A percentile compares a stretch with the other conserved stretches of the same genome.
These are phyloP conservation scores for Aspergillus felis DNA, from an alignment of 2,329 filamentous ascomycete genomes.

Conservation along the genomic window DNA sequence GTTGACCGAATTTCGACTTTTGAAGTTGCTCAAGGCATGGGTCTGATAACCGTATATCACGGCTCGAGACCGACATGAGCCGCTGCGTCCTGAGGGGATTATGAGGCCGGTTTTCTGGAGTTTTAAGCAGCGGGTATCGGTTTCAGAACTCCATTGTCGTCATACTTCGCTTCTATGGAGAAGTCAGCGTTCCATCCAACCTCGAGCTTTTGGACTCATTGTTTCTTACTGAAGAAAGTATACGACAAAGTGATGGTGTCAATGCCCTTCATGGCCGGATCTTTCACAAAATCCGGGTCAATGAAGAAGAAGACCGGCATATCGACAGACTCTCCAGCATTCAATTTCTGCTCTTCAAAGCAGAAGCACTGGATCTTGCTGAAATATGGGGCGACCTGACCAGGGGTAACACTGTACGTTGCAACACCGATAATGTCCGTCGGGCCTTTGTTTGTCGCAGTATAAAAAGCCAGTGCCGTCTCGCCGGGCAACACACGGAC, in stretches of 20 bases:
- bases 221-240: slow-evolving; percentile 87
- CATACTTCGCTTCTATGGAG: slow-evolving; percentile 70
- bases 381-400: slow-evolving; percentile 94
- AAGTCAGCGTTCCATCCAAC: slow-evolving; percentile 31
- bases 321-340: slow-evolving; percentile 93
- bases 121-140: slow-evolving; percentile 44
- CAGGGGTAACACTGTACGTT: slow-evolving; percentile 95
- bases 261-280: slow-evolving; percentile 87
- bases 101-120: background rate
- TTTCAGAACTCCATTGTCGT: slow-evolving; percentile 69
- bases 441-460: slow-evolving; percentile 83
- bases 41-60: background rate
- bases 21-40: background rate
- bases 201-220: background rate
- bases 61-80: background rate
- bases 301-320: slow-evolving; percentile 99
- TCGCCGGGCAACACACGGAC: slow-evolving; percentile 93
- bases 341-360: slow-evolving; percentile 93
- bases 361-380: slow-evolving; percentile 99
- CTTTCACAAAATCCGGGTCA: slow-evolving; percentile 88
- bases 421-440: slow-evolving; percentile 97
- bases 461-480: slow-evolving; percentile 96
- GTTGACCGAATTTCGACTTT: background rate
- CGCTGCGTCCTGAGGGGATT: background rate
- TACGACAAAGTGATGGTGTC: slow-evolving; percentile 95